phyloP scores from a whole-genome alignment of 2,329 filamentous ascomycete species.

The Claviceps paspali region DNA sequence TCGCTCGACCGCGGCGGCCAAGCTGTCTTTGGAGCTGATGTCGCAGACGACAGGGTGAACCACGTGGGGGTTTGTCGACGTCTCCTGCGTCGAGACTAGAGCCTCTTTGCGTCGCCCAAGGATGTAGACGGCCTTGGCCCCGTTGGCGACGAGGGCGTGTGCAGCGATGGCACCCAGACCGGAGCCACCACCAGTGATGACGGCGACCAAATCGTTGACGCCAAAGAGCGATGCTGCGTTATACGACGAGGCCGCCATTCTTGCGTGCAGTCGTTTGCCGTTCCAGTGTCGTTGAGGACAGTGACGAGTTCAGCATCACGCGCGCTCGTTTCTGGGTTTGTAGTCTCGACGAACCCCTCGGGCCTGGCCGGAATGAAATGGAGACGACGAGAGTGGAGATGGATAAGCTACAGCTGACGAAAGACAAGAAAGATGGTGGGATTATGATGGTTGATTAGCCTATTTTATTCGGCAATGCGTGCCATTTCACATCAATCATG shows the following conservation, averaged over 20 bases:
- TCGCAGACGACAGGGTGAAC: constrained; percentile 27
- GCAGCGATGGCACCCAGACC: constrained; percentile 41
- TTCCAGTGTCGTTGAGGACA: background rate
- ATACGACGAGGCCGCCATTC: constrained; percentile 7
- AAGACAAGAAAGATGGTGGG: background rate
- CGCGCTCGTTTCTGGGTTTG: background rate
- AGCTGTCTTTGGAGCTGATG: constrained; percentile 29
- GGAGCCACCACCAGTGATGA: constrained; percentile 42
- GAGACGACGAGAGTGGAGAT: too few relatives aligned
- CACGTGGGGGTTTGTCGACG: constrained; percentile 7
- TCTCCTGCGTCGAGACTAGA: constrained; percentile 12
- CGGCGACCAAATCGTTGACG: constrained; percentile 38
- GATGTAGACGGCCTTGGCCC: constrained; percentile 23
- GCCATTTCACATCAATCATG: too few relatives aligned
- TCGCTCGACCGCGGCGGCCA: constrained; percentile 41
- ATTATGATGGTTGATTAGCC: background rate
- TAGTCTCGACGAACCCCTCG: too few relatives aligned
- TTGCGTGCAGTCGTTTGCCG: background rate
- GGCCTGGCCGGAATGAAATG: too few relatives aligned
- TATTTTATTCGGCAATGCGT: background rate
- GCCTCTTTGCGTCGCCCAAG: constrained; percentile 22
- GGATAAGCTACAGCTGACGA: too few relatives aligned
- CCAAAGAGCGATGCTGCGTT: constrained; percentile 26
- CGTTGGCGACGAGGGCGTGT: constrained; percentile 20
- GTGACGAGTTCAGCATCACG: background rate